Base-by-base conservation (phyloP, 768 basidiomycete species). In the Calocera viscosa region DNA sequence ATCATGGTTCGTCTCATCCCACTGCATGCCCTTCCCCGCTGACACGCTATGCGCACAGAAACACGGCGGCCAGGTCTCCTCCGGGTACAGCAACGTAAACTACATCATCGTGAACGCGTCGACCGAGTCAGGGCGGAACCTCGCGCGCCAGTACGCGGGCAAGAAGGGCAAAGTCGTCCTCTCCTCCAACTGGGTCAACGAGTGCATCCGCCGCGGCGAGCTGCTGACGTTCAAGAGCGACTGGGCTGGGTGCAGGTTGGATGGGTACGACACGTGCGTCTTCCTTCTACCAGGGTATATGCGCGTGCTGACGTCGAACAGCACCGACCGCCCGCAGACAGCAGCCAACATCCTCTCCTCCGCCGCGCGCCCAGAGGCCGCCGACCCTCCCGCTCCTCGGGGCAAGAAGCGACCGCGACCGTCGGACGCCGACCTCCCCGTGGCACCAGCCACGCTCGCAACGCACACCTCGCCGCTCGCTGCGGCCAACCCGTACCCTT, bases 81-180 rank as follows among this genome's bases (percentile, higher is more conserved):
- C 84, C 40, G 84, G 86, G 11, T 92, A 92, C 74, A 91, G 88
- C 69, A 85, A 85, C 24, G 88, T 90, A 3, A 79, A 84, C 1
- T 91, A 91, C 73, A 88, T 93, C 65, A 81, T 93, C 68, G 91
- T 93, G 67, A 87, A 91, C 71, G 87, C 91, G 2, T 82, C 85
- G 70, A 88, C 86, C 71, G 80, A 84, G 64, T 88, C 89, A 5
- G 91, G 91, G 1, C 90, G 91, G 74, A 90, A 85, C 72, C 75
- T 93, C 1, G 91, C 84, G 75, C 83, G 88, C 49, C 88, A 90
- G 72, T 91, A 90, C 74, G 83, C 82, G 1, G 82, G 83, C 49
- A 91, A 91, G 76, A 91, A 89, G 76, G 84, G 83, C 41, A 91
- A 91, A 74, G 78, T 91, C 49, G 83, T 93, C 1, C 82, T 93